Base-by-base conservation (phyloP, 148 eudicot genomes). In the Camellia lanceoleosa region DNA sequence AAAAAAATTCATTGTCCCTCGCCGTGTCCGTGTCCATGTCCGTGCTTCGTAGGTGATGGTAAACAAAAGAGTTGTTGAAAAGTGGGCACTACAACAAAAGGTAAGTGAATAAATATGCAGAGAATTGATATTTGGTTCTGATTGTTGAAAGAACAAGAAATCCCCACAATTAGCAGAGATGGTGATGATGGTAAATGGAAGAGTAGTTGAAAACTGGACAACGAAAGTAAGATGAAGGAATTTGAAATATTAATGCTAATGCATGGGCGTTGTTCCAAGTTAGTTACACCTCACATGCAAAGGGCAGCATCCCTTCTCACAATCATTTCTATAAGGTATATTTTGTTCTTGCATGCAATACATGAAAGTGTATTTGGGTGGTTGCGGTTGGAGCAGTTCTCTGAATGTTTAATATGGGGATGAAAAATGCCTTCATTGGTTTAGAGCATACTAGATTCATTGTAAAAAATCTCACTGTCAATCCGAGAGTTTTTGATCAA, bases 371-470 rank as follows among this genome's bases (percentile, higher is more conserved):
- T 55, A 12, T 7, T 13, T 55, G 14, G 14, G 12, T 12, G 59
- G 11, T 8, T 8, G 98, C 97, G 80, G 14, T 12, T 2, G 59
- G 98, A 90, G 4, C 64, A 60, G 64, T 60, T 60, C 12, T 60
- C 64, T 60, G 64, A 3, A 18, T 60, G 64, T 18, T 4, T 60
- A 0, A 3, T 8, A 30, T 8, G 64, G 64, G 12, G 5, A 15
- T 60, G 64, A 19, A 60, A 18, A 15, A 15, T 11, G 16, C 64
- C 19, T 60, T 60, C 20, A 15, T 15, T 60, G 20, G 3, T 3
- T 11, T 3, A 11, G 20, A 60, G 18, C 64, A 60, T 15, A 60
- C 19, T 16, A 60, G 19, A 60, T 18, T 3, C 23, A 60, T 60
- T 15, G 64, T 16, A 16, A 18, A 60, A 60, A 3, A 15, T 60